Conservation (phyloP, 306 rosid species). For the Malus orientalis region DNA sequence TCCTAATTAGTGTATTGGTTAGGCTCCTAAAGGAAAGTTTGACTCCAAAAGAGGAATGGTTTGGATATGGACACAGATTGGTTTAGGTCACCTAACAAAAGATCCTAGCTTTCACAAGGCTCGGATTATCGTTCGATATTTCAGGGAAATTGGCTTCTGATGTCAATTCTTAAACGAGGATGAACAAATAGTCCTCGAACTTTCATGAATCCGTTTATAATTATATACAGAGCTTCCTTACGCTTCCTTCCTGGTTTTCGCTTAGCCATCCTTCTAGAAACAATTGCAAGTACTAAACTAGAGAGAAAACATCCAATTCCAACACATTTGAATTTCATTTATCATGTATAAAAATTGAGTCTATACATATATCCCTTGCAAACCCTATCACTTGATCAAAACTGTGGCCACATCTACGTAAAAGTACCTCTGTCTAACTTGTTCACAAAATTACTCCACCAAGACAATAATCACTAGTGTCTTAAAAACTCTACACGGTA, state of each 20-base stretch:
- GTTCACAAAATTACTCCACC: background rate
- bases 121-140: background rate
- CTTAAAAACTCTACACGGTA: constrained; percentile 30
- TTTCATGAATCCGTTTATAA: background rate
- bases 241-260: background rate
- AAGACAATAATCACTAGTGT: constrained; percentile 8
- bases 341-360: constrained; percentile 23
- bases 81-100: constrained; percentile 7
- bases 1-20: background rate
- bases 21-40: background rate
- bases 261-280: background rate
- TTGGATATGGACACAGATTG: background rate
- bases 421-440: constrained; percentile 7
- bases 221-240: background rate
- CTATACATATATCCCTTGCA: constrained; percentile 23
- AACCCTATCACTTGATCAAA: constrained; percentile 31
- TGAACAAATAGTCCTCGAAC: background rate
- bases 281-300: background rate
- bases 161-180: background rate
- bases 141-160: background rate
- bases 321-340: constrained; percentile 13
- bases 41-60: background rate
- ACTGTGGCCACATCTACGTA: constrained; percentile 19
- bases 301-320: background rate
- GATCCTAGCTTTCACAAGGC: background rate